Evolutionary conservation across 176 grass and related monocot genomes (phyloP).

Genomic region (Cocos nucifera): DNA sequence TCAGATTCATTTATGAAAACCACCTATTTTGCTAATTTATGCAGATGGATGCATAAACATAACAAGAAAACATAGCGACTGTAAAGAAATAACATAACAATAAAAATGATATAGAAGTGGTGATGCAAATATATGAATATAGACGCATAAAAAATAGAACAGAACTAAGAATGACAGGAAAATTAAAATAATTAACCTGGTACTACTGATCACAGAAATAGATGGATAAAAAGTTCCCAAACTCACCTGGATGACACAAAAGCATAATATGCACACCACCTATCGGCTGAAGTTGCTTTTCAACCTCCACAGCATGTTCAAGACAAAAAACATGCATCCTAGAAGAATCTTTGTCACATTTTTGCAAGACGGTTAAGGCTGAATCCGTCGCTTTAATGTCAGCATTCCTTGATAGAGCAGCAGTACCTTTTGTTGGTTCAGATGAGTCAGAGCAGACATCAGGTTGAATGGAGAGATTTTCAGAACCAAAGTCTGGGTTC

Average conservation of each 20-base stretch:
- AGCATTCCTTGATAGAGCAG: constrained; percentile 21
- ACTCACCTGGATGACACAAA: constrained; percentile 86
- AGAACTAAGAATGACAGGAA: too few relatives aligned
- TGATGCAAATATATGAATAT: too few relatives aligned
- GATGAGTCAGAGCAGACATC: constrained; percentile 23
- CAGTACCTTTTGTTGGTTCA: constrained; percentile 18
- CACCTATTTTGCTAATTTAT: too few relatives aligned
- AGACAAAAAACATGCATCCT: constrained; percentile 99
- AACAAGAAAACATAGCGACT: too few relatives aligned
- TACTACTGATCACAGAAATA: too few relatives aligned
- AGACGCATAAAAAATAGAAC: too few relatives aligned
- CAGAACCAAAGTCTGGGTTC: constrained; percentile 5
- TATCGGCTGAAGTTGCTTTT: constrained; percentile 64
- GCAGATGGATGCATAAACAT: too few relatives aligned
- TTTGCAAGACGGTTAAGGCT: constrained; percentile 38
- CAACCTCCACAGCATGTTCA: constrained; percentile 89
- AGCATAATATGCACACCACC: constrained; percentile 91
- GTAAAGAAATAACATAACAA: too few relatives aligned
- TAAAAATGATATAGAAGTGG: too few relatives aligned
- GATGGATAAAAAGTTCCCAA: background rate
- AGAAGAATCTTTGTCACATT: constrained; percentile 69
- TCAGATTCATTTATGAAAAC: too few relatives aligned
- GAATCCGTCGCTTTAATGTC: constrained; percentile 29
- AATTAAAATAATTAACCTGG: too few relatives aligned
- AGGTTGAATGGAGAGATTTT: constrained; percentile 20